A percentile compares a stretch with the other conserved stretches of the same genome.
phyloP scores from a whole-genome alignment of 148 eudicot species.

The Rhododendron vialii region DNA sequence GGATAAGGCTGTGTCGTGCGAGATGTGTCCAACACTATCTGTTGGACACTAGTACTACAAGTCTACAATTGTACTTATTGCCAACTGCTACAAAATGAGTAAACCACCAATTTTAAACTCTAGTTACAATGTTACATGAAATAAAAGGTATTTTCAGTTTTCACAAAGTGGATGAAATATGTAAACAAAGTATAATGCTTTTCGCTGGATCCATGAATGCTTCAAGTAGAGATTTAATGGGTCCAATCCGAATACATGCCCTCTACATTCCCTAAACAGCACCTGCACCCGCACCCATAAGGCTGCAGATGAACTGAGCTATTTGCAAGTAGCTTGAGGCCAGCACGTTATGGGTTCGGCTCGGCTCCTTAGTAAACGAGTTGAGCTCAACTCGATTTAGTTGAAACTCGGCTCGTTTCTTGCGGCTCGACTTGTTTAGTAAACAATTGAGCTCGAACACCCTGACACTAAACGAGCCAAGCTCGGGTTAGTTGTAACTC shows the following conservation, averaged over 20 bases:
- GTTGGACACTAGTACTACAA: too few relatives aligned
- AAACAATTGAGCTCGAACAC: background rate
- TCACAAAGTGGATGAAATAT: background rate
- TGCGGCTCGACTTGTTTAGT: background rate
- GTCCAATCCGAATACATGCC: background rate
- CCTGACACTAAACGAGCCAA: background rate
- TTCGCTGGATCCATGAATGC: background rate
- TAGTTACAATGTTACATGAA: background rate
- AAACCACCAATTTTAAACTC: background rate
- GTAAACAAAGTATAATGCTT: background rate
- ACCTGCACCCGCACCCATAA: too few relatives aligned
- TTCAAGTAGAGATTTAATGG: background rate
- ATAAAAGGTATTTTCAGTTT: background rate
- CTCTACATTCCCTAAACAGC: too few relatives aligned
- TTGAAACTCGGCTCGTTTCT: background rate
- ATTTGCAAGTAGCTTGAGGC: background rate
- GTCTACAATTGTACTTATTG: too few relatives aligned
- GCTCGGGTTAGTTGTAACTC: background rate
- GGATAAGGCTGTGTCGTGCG: too few relatives aligned
- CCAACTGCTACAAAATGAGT: too few relatives aligned
- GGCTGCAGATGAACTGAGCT: background rate
- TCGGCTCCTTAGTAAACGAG: background rate
- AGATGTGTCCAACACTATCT: too few relatives aligned
- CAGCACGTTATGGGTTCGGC: background rate
- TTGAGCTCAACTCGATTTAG: background rate